Conservation (phyloP, 2,329 filamentous ascomycete genomes). For the Trichoderma afroharzianum region DNA sequence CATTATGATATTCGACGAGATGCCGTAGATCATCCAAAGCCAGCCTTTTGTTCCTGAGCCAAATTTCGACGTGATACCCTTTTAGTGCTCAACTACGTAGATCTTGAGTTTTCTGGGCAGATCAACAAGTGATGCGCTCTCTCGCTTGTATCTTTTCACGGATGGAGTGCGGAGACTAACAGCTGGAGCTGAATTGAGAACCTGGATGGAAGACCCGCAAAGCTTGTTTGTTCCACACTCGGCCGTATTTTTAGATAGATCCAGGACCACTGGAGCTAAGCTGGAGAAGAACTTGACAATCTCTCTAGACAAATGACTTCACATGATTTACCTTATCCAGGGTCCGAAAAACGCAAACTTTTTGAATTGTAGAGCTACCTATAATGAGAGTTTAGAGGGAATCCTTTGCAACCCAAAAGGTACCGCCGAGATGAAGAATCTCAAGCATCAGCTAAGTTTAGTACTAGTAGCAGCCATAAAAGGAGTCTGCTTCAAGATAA, state of each 20-base stretch:
- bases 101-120: neutral
- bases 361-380: neutral
- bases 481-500: neutral
- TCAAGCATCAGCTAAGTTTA: neutral
- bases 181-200: neutral
- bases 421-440: neutral
- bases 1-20: neutral
- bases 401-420: neutral
- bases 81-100: neutral
- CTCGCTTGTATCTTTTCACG: neutral
- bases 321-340: neutral
- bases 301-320: neutral
- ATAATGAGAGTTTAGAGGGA: neutral
- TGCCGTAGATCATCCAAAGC: neutral
- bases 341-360: neutral
- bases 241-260: neutral
- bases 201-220: neutral
- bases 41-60: neutral
- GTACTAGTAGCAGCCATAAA: neutral
- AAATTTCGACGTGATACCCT: neutral
- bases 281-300: neutral
- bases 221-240: neutral
- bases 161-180: neutral
- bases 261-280: neutral
- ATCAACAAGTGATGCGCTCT: neutral